Conservation (phyloP, 2,329 filamentous ascomycete genomes). For the Aureobasidium zeae region DNA sequence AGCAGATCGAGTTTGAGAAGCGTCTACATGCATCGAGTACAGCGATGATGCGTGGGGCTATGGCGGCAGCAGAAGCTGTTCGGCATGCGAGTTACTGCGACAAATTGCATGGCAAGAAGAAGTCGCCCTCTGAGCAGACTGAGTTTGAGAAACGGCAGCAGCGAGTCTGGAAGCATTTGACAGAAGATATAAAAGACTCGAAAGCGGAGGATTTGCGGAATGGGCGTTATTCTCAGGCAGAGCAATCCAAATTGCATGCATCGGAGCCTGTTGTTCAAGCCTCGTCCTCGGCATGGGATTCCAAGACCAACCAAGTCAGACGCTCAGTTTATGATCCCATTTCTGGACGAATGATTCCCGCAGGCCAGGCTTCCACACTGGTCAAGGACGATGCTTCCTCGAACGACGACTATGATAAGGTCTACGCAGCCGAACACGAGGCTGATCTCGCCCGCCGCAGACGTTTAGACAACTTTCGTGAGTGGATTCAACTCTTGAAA, state of each 20-base stretch:
- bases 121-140: constrained; percentile 31
- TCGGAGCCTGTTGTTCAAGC: constrained; percentile 13
- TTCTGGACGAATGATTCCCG: constrained; percentile 28
- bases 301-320: constrained; percentile 23
- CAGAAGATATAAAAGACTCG: too few species aligned
- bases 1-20: too few species aligned
- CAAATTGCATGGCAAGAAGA: too few species aligned
- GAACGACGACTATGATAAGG: constrained; percentile 1
- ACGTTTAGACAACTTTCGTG: constrained; percentile 7
- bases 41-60: too few species aligned
- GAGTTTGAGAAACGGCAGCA: constrained; percentile 35
- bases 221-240: too few species aligned
- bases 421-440: constrained; percentile 6
- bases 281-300: constrained; percentile 26
- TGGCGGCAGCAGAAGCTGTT: background rate
- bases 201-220: too few species aligned
- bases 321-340: constrained; percentile 31
- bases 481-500: constrained; percentile 8
- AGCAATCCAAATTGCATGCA: constrained; percentile 11
- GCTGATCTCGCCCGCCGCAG: constrained; percentile 2
- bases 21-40: too few species aligned
- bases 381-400: background rate
- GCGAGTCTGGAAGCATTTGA: constrained; percentile 29
- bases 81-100: background rate
- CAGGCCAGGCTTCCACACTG: background rate